Base-by-base conservation (phyloP, 768 basidiomycete species). In the Lactifluus volemus region DNA sequence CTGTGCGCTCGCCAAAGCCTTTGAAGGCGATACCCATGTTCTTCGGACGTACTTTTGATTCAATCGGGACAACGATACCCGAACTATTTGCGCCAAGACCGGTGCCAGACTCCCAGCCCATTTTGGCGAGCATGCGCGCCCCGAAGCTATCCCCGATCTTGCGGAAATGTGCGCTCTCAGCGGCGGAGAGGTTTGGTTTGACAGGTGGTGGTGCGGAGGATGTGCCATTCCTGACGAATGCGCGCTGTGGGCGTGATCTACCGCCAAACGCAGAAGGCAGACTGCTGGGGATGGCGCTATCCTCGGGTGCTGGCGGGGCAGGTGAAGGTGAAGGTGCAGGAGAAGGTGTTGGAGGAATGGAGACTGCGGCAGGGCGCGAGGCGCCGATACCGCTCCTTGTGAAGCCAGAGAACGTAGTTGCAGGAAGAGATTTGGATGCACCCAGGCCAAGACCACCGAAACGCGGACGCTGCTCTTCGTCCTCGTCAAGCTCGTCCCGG, bases 31-130 rank as follows among this genome's bases (percentile, higher is more conserved):
- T 86, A 76, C 93, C 93, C 79, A 86, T 87, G 65, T 85, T 86
- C 73, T 87, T 86, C 7, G 89, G 90, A 5, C 93, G 83, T 56
- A 93, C 66, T 70, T 92, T 94, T 68, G 81, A 84, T 70, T 95
- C 92, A 14, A 97, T 79, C 0, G 93, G 93, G 5, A 84, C 84
- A n/a, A 92, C 83, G 53, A 95, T 95, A 67, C 93, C 93, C 66
- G 87, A 84, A 1, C 87, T 86, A 1, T 75, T 73, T 1, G 79
- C 72, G 63, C 93, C 93, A 9, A 96, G 79, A 66, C 94, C 93
- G 3, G 79, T 78, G 4, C 86, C 96, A 0, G 86, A 76, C 69
- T 85, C 78, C 96, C 97, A 99, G 8, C 97, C 97, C 88, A 95
- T 94, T 76, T 95, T 98, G 34, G 83, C 82, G 25, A 99, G 82